A percentile compares a stretch with the other conserved stretches of the same genome.
Evolutionary conservation across 257 asterid species (phyloP).

Genomic region (Echites panduratus): DNA sequence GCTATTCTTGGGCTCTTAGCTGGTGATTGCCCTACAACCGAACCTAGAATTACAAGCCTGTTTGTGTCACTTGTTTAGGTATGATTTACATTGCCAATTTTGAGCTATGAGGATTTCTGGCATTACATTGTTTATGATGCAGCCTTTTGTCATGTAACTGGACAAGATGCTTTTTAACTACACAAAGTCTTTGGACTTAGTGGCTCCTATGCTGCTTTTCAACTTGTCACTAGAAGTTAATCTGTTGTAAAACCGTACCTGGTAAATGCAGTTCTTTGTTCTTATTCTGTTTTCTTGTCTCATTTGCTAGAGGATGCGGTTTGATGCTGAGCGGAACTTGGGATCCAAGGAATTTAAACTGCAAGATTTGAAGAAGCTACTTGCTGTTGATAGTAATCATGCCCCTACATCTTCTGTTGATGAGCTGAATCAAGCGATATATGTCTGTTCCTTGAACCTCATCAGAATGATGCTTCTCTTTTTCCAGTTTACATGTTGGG

Average conservation of each 20-base stretch:
- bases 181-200: neutral
- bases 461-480: neutral
- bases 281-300: slow-evolving; percentile 16
- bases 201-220: neutral
- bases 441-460: slow-evolving; percentile 42
- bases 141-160: neutral
- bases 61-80: neutral
- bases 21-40: neutral
- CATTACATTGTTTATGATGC: neutral
- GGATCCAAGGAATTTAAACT: slow-evolving; percentile 51
- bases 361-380: slow-evolving; percentile 52
- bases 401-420: slow-evolving; percentile 49
- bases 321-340: slow-evolving; percentile 35
- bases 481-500: slow-evolving; percentile 6
- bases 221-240: neutral
- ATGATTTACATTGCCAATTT: neutral
- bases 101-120: neutral
- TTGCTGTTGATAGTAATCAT: slow-evolving; percentile 44
- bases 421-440: slow-evolving; percentile 66
- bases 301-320: slow-evolving; percentile 48
- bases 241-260: too few relatives aligned
- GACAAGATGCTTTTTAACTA: neutral
- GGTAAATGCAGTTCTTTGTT: slow-evolving; percentile 6
- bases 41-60: neutral
- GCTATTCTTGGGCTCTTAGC: too few relatives aligned